Percentiles rank a stretch among this genome's conserved stretches.
Conservation (phyloP, 1,284 basidiomycete species). For the Exobasidium cylindrosporum region DNA sequence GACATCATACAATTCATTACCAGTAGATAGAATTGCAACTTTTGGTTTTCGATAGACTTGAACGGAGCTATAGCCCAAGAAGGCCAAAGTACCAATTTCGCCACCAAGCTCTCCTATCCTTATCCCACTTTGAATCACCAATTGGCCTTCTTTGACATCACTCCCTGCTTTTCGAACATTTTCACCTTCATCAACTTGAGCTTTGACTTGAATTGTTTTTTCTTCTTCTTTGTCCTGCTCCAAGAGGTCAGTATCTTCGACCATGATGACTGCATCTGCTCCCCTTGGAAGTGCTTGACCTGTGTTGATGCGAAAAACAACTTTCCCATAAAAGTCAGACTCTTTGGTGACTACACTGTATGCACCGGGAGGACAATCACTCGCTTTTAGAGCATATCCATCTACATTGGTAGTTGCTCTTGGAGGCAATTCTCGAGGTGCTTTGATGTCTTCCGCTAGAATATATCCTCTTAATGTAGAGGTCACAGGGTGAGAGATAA, state of each 20-base stretch:
- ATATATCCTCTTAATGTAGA: slow-evolving; percentile 65
- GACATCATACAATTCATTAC: slow-evolving; percentile 74
- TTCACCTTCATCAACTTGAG: slow-evolving; percentile 66
- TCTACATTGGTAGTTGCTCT: slow-evolving; percentile 74
- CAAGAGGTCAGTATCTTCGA: slow-evolving; percentile 77
- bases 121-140: slow-evolving; percentile 67
- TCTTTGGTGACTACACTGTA: slow-evolving; percentile 70
- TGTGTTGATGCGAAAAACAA: slow-evolving; percentile 48
- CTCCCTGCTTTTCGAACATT: slow-evolving; percentile 73
- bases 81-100: slow-evolving; percentile 78
- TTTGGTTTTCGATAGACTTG: slow-evolving; percentile 68
- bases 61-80: slow-evolving; percentile 71
- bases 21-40: slow-evolving; percentile 77
- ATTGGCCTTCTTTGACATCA: slow-evolving; percentile 68
- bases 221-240: slow-evolving; percentile 65
- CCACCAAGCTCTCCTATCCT: slow-evolving; percentile 69
- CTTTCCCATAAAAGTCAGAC: slow-evolving; percentile 15
- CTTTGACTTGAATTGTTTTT: slow-evolving; percentile 66
- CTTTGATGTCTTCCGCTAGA: slow-evolving; percentile 71
- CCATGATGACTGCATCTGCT: slow-evolving; percentile 79
- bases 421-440: slow-evolving; percentile 60
- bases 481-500: slow-evolving; percentile 38
- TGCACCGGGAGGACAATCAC: slow-evolving; percentile 59
- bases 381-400: slow-evolving; percentile 70
- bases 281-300: slow-evolving; percentile 67